Evolutionary conservation across 345 rosid genomes (phyloP).

Genomic region (Bruguiera sexangula): DNA sequence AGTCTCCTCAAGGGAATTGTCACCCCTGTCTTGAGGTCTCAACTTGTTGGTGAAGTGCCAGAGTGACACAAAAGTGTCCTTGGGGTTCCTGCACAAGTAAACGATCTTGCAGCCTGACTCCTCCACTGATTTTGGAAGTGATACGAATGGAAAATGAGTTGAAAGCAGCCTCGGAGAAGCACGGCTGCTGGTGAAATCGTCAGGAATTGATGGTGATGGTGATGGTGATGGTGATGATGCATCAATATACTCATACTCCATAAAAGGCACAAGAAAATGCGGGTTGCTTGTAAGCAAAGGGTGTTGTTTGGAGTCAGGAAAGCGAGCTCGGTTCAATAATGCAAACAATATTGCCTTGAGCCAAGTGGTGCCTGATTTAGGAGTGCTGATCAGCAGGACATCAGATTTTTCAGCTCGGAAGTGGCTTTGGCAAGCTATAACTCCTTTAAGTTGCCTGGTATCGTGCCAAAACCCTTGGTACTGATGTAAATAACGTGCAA

Average conservation of each 20-base stretch:
- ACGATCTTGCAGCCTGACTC: slow-evolving; percentile 44
- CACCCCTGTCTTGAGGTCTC: slow-evolving; percentile 22
- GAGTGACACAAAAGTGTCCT: slow-evolving; percentile 50
- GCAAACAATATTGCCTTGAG: slow-evolving; percentile 50
- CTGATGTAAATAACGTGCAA: slow-evolving; percentile 29
- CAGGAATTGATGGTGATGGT: slow-evolving; percentile 13
- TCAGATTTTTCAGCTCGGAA: slow-evolving; percentile 45
- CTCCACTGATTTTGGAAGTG: slow-evolving; percentile 36
- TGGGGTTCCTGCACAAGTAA: slow-evolving; percentile 53
- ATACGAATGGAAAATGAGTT: slow-evolving; percentile 36
- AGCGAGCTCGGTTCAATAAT: slow-evolving; percentile 20
- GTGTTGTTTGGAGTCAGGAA: slow-evolving; percentile 25
- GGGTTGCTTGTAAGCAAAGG: slow-evolving; percentile 52
- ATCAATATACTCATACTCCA: slow-evolving; percentile 29
- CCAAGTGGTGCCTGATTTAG: slow-evolving; percentile 73
- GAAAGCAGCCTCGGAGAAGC: slow-evolving; percentile 42
- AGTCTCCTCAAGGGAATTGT: slow-evolving; percentile 30
- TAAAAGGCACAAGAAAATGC: slow-evolving; percentile 56
- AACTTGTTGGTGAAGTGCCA: slow-evolving; percentile 54
- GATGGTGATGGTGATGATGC: too few relatives aligned
- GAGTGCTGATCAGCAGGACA: slow-evolving; percentile 46
- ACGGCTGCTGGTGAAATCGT: slow-evolving; percentile 16
- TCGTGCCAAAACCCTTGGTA: slow-evolving; percentile 55
- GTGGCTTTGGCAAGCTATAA: slow-evolving; percentile 37
- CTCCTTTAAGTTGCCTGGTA: slow-evolving; percentile 34